Conservation (phyloP, 768 basidiomycete genomes). For the Pleurotus salmoneostramineus region DNA sequence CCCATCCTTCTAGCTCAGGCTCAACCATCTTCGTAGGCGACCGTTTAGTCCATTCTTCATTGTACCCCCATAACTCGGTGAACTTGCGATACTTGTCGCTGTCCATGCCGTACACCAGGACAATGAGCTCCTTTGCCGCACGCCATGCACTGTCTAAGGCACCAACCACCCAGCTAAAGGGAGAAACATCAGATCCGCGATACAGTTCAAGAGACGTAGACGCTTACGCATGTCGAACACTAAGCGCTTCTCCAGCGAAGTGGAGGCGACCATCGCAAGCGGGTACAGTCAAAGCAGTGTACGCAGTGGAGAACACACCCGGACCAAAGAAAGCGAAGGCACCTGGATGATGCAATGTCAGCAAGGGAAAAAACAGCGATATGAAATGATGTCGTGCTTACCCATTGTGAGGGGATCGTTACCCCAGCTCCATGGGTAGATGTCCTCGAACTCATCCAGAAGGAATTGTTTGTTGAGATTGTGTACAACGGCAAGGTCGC, state of each 20-base stretch:
- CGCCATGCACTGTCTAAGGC: constrained; percentile 32
- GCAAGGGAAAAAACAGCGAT: too few relatives aligned
- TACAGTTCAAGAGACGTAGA: not conserved
- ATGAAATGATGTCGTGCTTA: constrained; percentile 14
- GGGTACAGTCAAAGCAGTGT: constrained; percentile 23
- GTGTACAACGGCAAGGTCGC: constrained; percentile 26
- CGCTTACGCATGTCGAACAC: constrained; percentile 27
- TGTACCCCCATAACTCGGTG: too few relatives aligned
- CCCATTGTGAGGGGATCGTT: constrained; percentile 27
- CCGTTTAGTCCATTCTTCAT: too few relatives aligned
- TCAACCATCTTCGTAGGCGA: too few relatives aligned
- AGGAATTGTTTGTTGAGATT: constrained; percentile 16
- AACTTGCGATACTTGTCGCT: constrained; percentile 1
- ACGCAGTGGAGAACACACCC: constrained; percentile 29
- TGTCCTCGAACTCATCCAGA: constrained; percentile 15
- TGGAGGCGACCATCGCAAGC: constrained; percentile 23
- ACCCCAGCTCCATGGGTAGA: constrained; percentile 29
- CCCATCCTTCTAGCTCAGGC: too few relatives aligned
- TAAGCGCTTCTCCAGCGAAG: constrained; percentile 34
- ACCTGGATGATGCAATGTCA: too few relatives aligned
- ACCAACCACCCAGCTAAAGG: constrained; percentile 32
- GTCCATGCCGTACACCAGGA: not conserved
- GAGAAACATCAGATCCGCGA: not conserved
- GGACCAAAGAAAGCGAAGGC: constrained; percentile 37
- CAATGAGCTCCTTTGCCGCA: constrained; percentile 19